Evolutionary conservation across 106 monocot genomes (phyloP).

Genomic region (Allium fistulosum): DNA sequence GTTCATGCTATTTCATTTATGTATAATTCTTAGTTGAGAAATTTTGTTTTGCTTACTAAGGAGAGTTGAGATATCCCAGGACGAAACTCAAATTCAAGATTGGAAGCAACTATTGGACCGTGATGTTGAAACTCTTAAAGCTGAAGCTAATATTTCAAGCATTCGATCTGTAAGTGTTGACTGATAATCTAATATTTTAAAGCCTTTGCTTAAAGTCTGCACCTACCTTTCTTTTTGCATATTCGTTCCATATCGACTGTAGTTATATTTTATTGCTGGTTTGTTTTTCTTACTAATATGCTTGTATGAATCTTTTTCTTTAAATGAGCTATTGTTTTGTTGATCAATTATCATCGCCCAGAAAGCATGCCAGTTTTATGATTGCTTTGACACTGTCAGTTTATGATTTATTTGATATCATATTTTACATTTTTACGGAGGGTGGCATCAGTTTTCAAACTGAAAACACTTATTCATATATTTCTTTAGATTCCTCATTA

Average conservation of each 20-base stretch:
- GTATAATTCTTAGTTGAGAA: background rate
- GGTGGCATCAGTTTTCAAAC: too few relatives aligned
- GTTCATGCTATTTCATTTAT: conserved; percentile 4
- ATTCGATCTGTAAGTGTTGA: conserved; percentile 67
- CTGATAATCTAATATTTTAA: background rate
- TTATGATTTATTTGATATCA: too few relatives aligned
- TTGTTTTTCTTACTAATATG: too few relatives aligned
- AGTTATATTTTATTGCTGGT: background rate
- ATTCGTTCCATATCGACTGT: background rate
- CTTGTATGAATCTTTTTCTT: too few relatives aligned
- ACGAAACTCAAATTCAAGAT: conserved; percentile 63
- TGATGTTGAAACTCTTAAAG: conserved; percentile 88
- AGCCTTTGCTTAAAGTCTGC: background rate
- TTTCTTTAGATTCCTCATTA: too few relatives aligned
- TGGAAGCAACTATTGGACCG: conserved; percentile 84
- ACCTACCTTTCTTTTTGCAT: background rate
- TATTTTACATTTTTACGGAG: too few relatives aligned
- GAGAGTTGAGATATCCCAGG: conserved; percentile 29
- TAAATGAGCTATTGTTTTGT: too few relatives aligned
- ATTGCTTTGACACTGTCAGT: too few relatives aligned
- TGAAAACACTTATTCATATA: too few relatives aligned
- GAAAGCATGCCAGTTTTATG: too few relatives aligned
- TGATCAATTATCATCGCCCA: too few relatives aligned
- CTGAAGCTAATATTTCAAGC: conserved; percentile 67
- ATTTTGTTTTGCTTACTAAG: conserved; percentile 1